Conservation (phyloP, 1,284 basidiomycete genomes). For the Flammula alnicola region DNA sequence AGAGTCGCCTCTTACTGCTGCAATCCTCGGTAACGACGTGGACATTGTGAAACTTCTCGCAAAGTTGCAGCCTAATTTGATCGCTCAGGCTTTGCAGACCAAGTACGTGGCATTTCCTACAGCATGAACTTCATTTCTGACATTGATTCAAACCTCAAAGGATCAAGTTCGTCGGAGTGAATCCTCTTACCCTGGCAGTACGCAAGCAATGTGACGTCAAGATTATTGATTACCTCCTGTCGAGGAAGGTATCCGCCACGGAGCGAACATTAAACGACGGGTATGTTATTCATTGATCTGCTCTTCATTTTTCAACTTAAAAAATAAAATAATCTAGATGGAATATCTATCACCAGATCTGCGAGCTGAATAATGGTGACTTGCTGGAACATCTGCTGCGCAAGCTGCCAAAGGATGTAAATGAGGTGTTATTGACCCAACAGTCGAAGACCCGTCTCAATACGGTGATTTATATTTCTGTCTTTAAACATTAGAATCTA, state of each 20-base stretch:
- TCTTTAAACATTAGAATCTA: background rate
- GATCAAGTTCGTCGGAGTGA: slow-evolving; percentile 50
- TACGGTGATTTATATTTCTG: slow-evolving; percentile 42
- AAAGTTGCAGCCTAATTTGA: slow-evolving; percentile 42
- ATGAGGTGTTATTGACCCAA: slow-evolving; percentile 45
- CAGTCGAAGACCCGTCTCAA: slow-evolving; percentile 47
- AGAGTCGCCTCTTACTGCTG: slow-evolving; percentile 52
- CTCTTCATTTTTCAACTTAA: background rate
- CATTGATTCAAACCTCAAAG: slow-evolving; percentile 29
- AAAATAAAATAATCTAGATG: slow-evolving; percentile 38
- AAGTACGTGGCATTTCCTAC: slow-evolving; percentile 36
- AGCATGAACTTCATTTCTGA: background rate
- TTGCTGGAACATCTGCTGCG: slow-evolving; percentile 48
- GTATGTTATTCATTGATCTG: slow-evolving; percentile 37
- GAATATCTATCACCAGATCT: slow-evolving; percentile 60
- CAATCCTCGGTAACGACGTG: slow-evolving; percentile 39
- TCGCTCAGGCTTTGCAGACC: slow-evolving; percentile 43
- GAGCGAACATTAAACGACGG: slow-evolving; percentile 46
- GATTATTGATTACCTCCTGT: slow-evolving; percentile 54
- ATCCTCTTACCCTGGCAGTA: slow-evolving; percentile 48
- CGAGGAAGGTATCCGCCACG: slow-evolving; percentile 47
- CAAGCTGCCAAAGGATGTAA: slow-evolving; percentile 53
- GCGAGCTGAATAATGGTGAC: slow-evolving; percentile 28
- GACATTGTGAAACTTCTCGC: slow-evolving; percentile 48
- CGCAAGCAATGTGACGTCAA: slow-evolving; percentile 31